phyloP scores from a whole-genome alignment of 768 basidiomycete genomes.

The Boletus pseudopeckii region DNA sequence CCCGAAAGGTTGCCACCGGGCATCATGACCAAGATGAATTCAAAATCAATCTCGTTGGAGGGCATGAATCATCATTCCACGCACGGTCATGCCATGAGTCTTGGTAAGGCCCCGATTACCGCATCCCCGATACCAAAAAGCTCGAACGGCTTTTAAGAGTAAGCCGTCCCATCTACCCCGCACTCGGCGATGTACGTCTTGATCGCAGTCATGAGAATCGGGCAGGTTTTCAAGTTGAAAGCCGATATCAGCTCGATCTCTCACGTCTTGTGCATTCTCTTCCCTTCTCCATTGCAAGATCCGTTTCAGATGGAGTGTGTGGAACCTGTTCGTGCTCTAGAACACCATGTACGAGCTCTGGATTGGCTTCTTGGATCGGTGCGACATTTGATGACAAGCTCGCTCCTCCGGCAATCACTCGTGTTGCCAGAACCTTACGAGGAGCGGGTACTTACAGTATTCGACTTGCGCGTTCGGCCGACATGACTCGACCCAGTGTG shows the following conservation, averaged over 20 bases:
- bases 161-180: neutral
- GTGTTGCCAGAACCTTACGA: too few species aligned
- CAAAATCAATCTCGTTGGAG: slow-evolving; percentile 29
- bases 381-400: too few species aligned
- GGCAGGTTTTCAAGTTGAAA: neutral
- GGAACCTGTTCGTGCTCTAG: neutral
- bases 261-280: neutral
- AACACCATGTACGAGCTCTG: neutral
- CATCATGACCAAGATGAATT: slow-evolving; percentile 29
- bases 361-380: neutral
- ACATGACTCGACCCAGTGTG: too few species aligned
- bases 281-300: neutral
- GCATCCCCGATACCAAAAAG: slow-evolving; percentile 16
- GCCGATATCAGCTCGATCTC: neutral
- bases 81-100: slow-evolving; percentile 17
- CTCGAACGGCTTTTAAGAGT: slow-evolving; percentile 4
- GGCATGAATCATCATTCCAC: slow-evolving; percentile 36
- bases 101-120: slow-evolving; percentile 27
- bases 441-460: too few species aligned
- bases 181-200: neutral
- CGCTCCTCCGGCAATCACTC: too few species aligned
- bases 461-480: too few species aligned
- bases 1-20: slow-evolving; percentile 39
- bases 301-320: neutral
- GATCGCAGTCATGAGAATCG: neutral